Percentiles rank a stretch among this genome's conserved stretches.
Conservation (phyloP, 2,329 filamentous ascomycete species). For the Exophiala dermatitidis region DNA sequence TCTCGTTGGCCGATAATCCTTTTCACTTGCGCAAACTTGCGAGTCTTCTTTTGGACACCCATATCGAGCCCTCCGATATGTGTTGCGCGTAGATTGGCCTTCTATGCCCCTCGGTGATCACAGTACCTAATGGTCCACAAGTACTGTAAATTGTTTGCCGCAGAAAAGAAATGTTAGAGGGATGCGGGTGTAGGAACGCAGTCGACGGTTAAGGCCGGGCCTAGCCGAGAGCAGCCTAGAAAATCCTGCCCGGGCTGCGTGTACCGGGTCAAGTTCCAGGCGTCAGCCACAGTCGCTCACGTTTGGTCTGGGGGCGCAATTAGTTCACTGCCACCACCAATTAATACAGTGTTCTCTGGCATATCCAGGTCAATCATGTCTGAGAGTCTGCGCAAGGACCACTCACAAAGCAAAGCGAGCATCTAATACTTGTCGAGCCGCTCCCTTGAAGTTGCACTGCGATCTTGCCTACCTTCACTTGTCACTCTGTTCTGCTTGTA, state of each 20-base stretch:
- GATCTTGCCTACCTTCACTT: conserved; percentile 9
- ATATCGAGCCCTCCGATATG: conserved; percentile 43
- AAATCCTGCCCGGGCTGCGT: neutral
- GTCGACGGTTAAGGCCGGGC: conserved; percentile 10
- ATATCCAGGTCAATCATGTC: neutral
- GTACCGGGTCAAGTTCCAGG: neutral
- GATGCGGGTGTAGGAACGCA: conserved; percentile 9
- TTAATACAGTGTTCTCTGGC: too few species aligned
- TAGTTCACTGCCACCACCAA: too few species aligned
- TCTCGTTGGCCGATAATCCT: conserved; percentile 75
- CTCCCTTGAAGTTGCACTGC: neutral
- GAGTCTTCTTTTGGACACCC: conserved; percentile 82
- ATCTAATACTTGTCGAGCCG: neutral
- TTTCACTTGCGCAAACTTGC: conserved; percentile 83
- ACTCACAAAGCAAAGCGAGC: conserved; percentile 2
- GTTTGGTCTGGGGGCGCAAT: neutral
- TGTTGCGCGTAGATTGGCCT: neutral
- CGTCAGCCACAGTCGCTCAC: conserved; percentile 5
- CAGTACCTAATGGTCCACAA: too few species aligned
- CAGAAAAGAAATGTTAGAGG: conserved; percentile 10
- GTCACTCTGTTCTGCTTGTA: conserved; percentile 1
- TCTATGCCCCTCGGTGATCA: neutral
- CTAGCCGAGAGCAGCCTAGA: conserved; percentile 8
- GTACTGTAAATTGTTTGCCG: neutral
- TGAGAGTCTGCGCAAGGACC: conserved; percentile 2